These are phyloP conservation scores for Saccharomyces hybrid DNA, from an alignment of 1,139 yeast genomes.

Conservation along the genomic window DNA sequence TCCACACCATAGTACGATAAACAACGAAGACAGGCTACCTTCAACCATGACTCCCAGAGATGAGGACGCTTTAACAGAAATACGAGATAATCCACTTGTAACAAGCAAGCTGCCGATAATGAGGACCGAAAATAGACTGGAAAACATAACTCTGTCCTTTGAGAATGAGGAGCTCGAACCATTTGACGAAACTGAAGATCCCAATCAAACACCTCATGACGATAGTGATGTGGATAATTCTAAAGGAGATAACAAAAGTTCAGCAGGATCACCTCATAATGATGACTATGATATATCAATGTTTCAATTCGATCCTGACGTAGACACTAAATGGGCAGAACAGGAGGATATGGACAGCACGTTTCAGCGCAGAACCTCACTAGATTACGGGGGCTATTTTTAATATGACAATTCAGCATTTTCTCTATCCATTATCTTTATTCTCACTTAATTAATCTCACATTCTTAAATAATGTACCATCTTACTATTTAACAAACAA, in stretches of 20 bases:
- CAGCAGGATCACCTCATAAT: conserved; percentile 1
- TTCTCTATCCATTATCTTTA: conserved; percentile 4
- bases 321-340: conserved; percentile 22
- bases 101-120: conserved; percentile 21
- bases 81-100: conserved; percentile 4
- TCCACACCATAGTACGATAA: conserved; percentile 1
- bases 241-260: background rate
- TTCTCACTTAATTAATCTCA: background rate
- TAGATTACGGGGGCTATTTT: conserved; percentile 19
- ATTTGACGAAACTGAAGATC: conserved; percentile 1
- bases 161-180: conserved; percentile 13
- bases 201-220: conserved; percentile 4
- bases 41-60: conserved; percentile 5
- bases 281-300: conserved; percentile 6
- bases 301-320: conserved; percentile 11
- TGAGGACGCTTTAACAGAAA: background rate
- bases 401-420: conserved; percentile 10
- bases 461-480: background rate
- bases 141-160: conserved; percentile 25
- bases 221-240: conserved; percentile 2
- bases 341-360: conserved; percentile 30
- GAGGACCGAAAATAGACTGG: conserved; percentile 22
- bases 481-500: background rate
- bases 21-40: conserved; percentile 1
- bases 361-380: conserved; percentile 29